Evolutionary conservation across 495 filamentous ascomycete species (phyloP).

Genomic region (Cenococcum geophilum): DNA sequence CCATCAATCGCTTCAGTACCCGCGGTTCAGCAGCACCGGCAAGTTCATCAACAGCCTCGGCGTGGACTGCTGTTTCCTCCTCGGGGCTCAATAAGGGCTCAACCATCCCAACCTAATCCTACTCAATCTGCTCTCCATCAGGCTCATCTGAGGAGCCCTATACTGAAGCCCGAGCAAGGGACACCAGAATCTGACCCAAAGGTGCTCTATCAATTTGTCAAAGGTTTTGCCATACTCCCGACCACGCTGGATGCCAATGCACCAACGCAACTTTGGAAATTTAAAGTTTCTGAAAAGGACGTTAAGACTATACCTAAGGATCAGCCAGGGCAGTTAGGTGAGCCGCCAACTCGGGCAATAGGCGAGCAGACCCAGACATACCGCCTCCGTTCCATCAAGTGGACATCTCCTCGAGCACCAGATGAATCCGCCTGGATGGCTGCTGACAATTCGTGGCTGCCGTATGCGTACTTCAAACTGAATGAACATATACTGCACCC

Average conservation of each 20-base stretch:
- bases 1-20: too few species aligned
- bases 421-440: slow-evolving; percentile 23
- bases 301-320: slow-evolving; percentile 17
- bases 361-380: slow-evolving; percentile 10
- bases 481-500: slow-evolving; percentile 12
- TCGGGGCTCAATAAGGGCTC: slow-evolving; percentile 18
- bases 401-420: slow-evolving; percentile 4
- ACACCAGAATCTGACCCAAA: not conserved
- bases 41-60: not conserved
- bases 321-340: not conserved
- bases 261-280: slow-evolving; percentile 23
- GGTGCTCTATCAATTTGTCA: slow-evolving; percentile 36
- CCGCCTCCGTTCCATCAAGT: slow-evolving; percentile 28
- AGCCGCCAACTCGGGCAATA: slow-evolving; percentile 12
- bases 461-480: slow-evolving; percentile 21
- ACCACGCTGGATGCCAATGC: slow-evolving; percentile 10
- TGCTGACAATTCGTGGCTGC: slow-evolving; percentile 23
- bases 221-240: slow-evolving; percentile 27
- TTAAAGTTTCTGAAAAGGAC: slow-evolving; percentile 16
- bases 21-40: too few species aligned
- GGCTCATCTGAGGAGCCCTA: slow-evolving; percentile 36
- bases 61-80: slow-evolving; percentile 15
- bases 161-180: slow-evolving; percentile 19
- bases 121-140: slow-evolving; percentile 35
- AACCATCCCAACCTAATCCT: slow-evolving; percentile 34